Conservation (phyloP, 176 grass and related monocot species). For the Oropetium thomaeum region DNA sequence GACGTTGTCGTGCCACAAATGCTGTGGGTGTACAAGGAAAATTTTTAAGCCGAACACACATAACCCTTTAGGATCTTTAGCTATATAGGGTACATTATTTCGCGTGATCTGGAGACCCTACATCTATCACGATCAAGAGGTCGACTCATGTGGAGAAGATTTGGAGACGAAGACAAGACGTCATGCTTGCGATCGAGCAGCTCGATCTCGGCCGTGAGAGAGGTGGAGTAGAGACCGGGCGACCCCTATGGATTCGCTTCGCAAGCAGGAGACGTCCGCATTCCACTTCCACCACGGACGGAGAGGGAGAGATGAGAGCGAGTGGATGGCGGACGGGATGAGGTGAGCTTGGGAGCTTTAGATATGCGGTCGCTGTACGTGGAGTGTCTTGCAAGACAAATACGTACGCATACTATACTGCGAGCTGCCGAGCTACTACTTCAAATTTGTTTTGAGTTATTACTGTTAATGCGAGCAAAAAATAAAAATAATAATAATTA, state of each 20-base stretch:
- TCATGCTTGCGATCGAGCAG: not conserved
- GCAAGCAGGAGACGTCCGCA: no score
- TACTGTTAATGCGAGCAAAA: no score
- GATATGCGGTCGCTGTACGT: constrained; percentile 49
- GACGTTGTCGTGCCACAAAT: no score
- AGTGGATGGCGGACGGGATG: no score
- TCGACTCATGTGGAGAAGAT: no score
- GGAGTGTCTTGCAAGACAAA: constrained; percentile 66
- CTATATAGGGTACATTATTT: not conserved
- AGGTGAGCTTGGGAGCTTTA: constrained; percentile 8
- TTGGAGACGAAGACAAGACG: not conserved
- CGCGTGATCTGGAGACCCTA: not conserved
- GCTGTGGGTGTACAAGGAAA: no score
- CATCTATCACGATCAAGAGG: not conserved
- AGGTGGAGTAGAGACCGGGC: constrained; percentile 74
- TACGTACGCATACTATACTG: not conserved
- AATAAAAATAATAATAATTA: no score
- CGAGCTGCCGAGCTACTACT: no score
- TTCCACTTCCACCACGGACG: constrained; percentile 29
- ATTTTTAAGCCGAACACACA: no score
- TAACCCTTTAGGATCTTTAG: no score
- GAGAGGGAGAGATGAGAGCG: not conserved
- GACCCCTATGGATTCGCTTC: constrained; percentile 51
- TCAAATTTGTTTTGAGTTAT: no score
- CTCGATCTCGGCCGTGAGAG: not conserved